Base-by-base conservation (phyloP, 495 filamentous ascomycete species). In the Lentithecium fluviatile region DNA sequence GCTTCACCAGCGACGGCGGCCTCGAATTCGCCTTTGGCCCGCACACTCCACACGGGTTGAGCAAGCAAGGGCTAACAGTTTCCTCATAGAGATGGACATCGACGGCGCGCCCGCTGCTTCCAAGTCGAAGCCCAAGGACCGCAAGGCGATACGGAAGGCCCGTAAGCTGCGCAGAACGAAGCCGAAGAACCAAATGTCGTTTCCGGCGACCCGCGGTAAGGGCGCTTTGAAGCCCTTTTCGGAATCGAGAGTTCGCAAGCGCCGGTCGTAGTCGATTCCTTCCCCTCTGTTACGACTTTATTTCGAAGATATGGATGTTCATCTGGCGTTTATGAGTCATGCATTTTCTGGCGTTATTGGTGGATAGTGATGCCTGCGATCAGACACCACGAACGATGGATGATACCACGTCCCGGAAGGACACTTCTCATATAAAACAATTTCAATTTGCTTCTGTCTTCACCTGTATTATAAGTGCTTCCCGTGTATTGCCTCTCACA, bases 31-130 rank as follows among this genome's bases (percentile, higher is more conserved):
- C 64, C 45, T 58, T 62, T 58, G 62, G 55, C 48, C 15, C 54
- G 38, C 60, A 58, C 10, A 37, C 54, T 6, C 46, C 11, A 23
- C 24, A 62, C 24, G 40, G 52, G 60, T 64, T 52, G 32, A 52
- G 56, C 51, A 26, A 62, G 25, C 40, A 51, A 23, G 42, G 51
- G 60, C 60, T 62, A 54, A 63, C 65, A 40, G 24, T 21, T 11
- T 15, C n/a, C 21, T 23, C 25, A 51, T 65, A 66, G 56, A 54
- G 37, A 68, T 70, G 67, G 69, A 71, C 36, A 50, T 60, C 48
- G 64, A 67, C 53, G 64, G 46, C 51, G 64, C 46, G 8, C 12
- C 53, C 20, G 37, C 55, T 20, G 6, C 56, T 12, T 32, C 47
- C 1, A 15, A 29, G 2, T 43, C 51, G 43, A 68, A 37, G 17